phyloP scores from a whole-genome alignment of 148 eudicot species.

The Rhododendron williamsianum region DNA sequence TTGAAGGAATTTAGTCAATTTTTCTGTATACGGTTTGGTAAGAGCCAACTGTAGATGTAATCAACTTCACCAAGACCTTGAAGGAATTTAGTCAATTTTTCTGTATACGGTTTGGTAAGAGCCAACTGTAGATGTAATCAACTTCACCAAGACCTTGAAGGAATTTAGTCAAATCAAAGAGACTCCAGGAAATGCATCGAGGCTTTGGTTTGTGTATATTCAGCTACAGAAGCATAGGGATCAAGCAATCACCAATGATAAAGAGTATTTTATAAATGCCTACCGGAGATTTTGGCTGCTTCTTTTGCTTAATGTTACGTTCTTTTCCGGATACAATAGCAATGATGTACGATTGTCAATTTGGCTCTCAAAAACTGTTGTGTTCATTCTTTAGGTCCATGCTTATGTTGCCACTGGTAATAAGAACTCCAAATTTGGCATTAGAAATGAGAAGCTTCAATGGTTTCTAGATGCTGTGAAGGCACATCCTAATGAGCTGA shows the following conservation, averaged over 20 bases:
- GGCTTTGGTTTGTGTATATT: neutral
- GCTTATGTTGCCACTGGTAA: conserved; percentile 98
- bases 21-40: no score
- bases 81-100: neutral
- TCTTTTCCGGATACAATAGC: neutral
- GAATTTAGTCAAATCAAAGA: neutral
- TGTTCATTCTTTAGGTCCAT: conserved; percentile 36
- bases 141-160: neutral
- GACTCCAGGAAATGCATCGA: neutral
- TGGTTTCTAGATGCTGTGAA: conserved; percentile 98
- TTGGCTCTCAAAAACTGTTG: neutral
- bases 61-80: neutral
- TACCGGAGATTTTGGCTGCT: neutral
- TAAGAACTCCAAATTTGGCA: conserved; percentile 92
- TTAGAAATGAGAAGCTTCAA: conserved; percentile 89
- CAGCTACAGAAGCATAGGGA: neutral
- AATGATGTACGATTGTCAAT: neutral
- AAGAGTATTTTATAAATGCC: neutral
- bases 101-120: neutral
- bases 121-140: neutral
- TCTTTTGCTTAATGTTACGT: neutral
- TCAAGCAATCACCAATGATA: neutral
- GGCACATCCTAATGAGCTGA: conserved; percentile 82
- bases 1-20: neutral
- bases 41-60: neutral